phyloP scores from a whole-genome alignment of 1,284 basidiomycete species.

The Cutaneotrichosporon spelunceum region DNA sequence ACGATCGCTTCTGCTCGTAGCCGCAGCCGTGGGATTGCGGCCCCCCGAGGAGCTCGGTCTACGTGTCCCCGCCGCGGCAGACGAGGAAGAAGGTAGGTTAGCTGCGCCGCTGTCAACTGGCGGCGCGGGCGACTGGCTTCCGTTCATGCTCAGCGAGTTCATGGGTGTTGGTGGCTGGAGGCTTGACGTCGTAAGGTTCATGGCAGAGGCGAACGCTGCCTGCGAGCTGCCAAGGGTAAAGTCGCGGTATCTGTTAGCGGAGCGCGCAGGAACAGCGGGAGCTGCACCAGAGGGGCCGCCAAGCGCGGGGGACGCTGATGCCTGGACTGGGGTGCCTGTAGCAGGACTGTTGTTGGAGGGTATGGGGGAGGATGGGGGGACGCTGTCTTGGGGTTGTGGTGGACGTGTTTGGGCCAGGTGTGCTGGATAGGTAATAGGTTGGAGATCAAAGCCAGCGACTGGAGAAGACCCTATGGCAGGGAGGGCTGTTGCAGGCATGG shows the following conservation, averaged over 20 bases:
- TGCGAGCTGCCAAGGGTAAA: conserved; percentile 17
- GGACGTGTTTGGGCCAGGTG: conserved; percentile 32
- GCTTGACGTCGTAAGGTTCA: conserved; percentile 19
- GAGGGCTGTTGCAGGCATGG: conserved; percentile 12
- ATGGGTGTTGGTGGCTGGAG: conserved; percentile 5
- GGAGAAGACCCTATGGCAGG: conserved; percentile 13
- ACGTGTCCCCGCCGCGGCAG: conserved; percentile 1
- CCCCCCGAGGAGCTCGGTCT: conserved; percentile 13
- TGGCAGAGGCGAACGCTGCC: conserved; percentile 15
- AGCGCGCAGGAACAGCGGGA: conserved; percentile 22
- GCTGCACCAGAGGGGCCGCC: conserved; percentile 10
- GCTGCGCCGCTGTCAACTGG: not conserved
- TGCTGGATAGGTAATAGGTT: conserved; percentile 33
- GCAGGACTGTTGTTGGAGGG: conserved; percentile 11
- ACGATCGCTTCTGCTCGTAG: not conserved
- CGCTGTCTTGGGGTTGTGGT: conserved; percentile 13
- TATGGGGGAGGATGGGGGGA: not conserved
- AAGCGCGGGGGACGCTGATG: not conserved
- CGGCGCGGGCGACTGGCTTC: conserved; percentile 3
- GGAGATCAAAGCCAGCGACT: conserved; percentile 24
- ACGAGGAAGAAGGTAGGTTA: not conserved
- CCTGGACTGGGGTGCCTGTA: not conserved
- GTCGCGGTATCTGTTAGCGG: conserved; percentile 24
- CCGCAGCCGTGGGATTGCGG: conserved; percentile 11
- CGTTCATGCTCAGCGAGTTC: not conserved